phyloP scores from a whole-genome alignment of 2,329 filamentous ascomycete genomes.

The Colletotrichum sp. region DNA sequence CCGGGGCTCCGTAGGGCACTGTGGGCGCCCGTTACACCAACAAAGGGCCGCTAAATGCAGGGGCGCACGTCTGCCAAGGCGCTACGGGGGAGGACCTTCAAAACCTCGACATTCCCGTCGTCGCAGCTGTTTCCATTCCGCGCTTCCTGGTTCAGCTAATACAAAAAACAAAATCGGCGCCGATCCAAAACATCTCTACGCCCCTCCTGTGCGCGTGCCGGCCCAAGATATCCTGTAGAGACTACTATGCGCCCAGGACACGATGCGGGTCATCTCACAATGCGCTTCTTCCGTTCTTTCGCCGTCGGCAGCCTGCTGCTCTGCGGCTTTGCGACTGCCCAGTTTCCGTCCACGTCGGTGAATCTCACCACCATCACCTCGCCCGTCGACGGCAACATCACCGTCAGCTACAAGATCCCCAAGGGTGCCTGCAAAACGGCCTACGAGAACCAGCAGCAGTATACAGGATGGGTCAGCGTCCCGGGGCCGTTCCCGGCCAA shows the following conservation, averaged over 20 bases:
- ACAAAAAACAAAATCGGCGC: not conserved
- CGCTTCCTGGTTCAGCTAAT: not conserved
- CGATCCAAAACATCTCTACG: not conserved
- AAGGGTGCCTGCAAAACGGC: slow-evolving; percentile 68
- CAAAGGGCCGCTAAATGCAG: slow-evolving; percentile 6
- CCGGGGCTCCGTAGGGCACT: not conserved
- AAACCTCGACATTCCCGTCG: slow-evolving; percentile 11
- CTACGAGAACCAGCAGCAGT: slow-evolving; percentile 70
- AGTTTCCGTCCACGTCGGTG: slow-evolving; percentile 15
- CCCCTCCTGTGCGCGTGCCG: not conserved
- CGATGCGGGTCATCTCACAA: slow-evolving; percentile 17
- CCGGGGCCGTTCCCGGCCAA: slow-evolving; percentile 59
- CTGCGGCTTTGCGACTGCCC: slow-evolving; percentile 1
- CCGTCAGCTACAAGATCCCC: slow-evolving; percentile 69
- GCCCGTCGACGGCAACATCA: slow-evolving; percentile 66
- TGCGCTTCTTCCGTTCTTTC: slow-evolving; percentile 12
- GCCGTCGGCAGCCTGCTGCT: slow-evolving; percentile 8
- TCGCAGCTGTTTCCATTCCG: not conserved
- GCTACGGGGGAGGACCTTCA: not conserved
- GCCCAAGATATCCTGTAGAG: not conserved
- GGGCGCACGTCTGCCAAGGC: slow-evolving; percentile 15
- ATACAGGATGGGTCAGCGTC: slow-evolving; percentile 71
- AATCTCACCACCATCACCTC: slow-evolving; percentile 64
- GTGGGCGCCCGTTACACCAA: slow-evolving; percentile 3
- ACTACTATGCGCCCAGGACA: slow-evolving; percentile 15